phyloP scores from a whole-genome alignment of 805 yeast species.

The Suhomyces vadensis region DNA sequence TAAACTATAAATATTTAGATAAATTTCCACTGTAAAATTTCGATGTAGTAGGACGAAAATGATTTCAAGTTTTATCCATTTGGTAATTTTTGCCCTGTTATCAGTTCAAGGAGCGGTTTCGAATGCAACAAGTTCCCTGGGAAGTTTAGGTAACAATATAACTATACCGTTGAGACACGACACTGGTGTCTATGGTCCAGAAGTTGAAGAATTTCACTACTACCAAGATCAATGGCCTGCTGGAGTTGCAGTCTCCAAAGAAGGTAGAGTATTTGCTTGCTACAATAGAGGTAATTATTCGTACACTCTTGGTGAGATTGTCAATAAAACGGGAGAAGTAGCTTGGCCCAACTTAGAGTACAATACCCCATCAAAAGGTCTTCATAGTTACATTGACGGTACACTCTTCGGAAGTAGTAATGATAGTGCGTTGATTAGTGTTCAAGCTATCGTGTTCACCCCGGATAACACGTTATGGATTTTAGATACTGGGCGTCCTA shows the following conservation, averaged over 20 bases:
- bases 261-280: constrained; percentile 2
- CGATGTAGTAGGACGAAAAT: too few species aligned
- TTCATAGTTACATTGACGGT: neutral
- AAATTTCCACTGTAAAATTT: too few species aligned
- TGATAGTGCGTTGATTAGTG: neutral
- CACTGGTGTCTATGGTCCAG: constrained; percentile 1
- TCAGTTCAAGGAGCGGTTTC: too few species aligned
- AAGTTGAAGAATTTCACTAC: constrained; percentile 4
- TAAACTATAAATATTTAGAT: too few species aligned
- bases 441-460: constrained; percentile 2
- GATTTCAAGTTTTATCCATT: too few species aligned
- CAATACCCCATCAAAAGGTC: neutral
- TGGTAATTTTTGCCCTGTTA: too few species aligned
- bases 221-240: constrained; percentile 3
- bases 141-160: neutral
- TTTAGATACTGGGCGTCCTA: constrained; percentile 3
- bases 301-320: neutral
- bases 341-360: neutral
- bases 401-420: constrained; percentile 1
- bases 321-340: neutral
- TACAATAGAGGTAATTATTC: neutral
- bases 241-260: constrained; percentile 2
- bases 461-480: constrained; percentile 4
- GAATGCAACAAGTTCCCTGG: too few species aligned
- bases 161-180: neutral